Conservation (phyloP, 768 basidiomycete genomes). For the Suillus paluster region DNA sequence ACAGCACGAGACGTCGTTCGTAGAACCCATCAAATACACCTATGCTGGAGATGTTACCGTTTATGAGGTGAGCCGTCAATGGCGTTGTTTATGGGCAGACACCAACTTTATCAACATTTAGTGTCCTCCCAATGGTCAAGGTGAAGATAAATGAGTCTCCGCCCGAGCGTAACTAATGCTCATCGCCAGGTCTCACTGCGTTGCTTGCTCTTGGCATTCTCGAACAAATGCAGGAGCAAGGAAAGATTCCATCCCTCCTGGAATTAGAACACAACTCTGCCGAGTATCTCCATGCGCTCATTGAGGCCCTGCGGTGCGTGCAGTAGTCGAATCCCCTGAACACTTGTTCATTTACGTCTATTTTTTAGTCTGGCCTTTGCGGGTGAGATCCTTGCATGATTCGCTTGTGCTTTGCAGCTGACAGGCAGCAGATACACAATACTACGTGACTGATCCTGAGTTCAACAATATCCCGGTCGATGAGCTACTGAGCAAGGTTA, state of each 20-base stretch:
- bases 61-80: slow-evolving; percentile 70
- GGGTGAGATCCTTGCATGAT: slow-evolving; percentile 47
- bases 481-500: slow-evolving; percentile 83
- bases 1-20: slow-evolving; percentile 75
- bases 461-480: slow-evolving; percentile 77
- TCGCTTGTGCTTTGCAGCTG: neutral
- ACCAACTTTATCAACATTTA: slow-evolving; percentile 28
- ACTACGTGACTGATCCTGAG: slow-evolving; percentile 93
- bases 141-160: slow-evolving; percentile 33
- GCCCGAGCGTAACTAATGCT: slow-evolving; percentile 2
- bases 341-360: slow-evolving; percentile 10
- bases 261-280: slow-evolving; percentile 91
- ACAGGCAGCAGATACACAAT: slow-evolving; percentile 66
- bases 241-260: slow-evolving; percentile 66
- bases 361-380: slow-evolving; percentile 65
- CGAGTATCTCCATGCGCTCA: slow-evolving; percentile 84
- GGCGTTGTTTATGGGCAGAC: neutral
- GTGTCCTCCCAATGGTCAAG: slow-evolving; percentile 98
- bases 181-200: slow-evolving; percentile 75
- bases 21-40: slow-evolving; percentile 91
- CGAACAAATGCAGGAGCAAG: slow-evolving; percentile 80
- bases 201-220: slow-evolving; percentile 92
- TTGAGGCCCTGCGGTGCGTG: slow-evolving; percentile 80
- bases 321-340: neutral
- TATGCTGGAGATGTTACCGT: slow-evolving; percentile 86